Percentiles rank a stretch among this genome's conserved stretches.
These are phyloP conservation scores for Pelagomonas calceolata DNA, from an alignment of 108 stramenopile species.

Conservation along the genomic window DNA sequence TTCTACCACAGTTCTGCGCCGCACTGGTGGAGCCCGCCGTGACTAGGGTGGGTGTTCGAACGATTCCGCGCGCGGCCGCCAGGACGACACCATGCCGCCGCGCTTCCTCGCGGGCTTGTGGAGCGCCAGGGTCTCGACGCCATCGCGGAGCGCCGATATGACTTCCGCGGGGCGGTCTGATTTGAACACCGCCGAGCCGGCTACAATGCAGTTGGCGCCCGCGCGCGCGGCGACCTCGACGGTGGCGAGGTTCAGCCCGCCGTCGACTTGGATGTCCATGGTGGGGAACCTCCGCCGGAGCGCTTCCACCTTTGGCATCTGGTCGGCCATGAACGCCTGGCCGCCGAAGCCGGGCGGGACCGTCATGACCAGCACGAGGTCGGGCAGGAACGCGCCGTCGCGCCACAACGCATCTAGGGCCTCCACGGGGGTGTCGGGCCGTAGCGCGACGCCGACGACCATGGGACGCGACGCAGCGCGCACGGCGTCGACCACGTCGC, in stretches of 20 bases:
- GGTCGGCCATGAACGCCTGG: constrained; percentile 41
- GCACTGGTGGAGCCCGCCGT: too few relatives aligned
- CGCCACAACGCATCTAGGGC: constrained; percentile 10
- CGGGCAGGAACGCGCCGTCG: constrained; percentile 26
- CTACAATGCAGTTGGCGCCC: constrained; percentile 43
- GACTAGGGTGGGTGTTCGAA: too few relatives aligned
- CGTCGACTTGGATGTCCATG: constrained; percentile 44
- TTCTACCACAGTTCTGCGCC: too few relatives aligned
- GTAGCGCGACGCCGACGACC: constrained; percentile 20
- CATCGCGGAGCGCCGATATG: too few relatives aligned
- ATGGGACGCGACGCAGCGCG: neutral
- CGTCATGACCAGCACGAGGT: constrained; percentile 52
- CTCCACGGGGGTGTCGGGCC: constrained; percentile 28
- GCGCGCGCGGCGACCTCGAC: constrained; percentile 35
- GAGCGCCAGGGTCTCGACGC: too few relatives aligned
- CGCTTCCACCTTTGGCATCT: constrained; percentile 32
- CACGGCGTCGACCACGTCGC: neutral
- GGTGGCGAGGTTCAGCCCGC: constrained; percentile 30
- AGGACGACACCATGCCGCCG: too few relatives aligned
- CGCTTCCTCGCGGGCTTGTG: too few relatives aligned
- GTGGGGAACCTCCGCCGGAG: constrained; percentile 19
- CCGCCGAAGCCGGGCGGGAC: constrained; percentile 59
- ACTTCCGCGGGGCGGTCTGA: neutral
- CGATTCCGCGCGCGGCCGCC: too few relatives aligned
- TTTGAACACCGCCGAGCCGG: constrained; percentile 32